These are phyloP conservation scores for Lactarius sp. DNA, from an alignment of 768 basidiomycete species.

Conservation along the genomic window DNA sequence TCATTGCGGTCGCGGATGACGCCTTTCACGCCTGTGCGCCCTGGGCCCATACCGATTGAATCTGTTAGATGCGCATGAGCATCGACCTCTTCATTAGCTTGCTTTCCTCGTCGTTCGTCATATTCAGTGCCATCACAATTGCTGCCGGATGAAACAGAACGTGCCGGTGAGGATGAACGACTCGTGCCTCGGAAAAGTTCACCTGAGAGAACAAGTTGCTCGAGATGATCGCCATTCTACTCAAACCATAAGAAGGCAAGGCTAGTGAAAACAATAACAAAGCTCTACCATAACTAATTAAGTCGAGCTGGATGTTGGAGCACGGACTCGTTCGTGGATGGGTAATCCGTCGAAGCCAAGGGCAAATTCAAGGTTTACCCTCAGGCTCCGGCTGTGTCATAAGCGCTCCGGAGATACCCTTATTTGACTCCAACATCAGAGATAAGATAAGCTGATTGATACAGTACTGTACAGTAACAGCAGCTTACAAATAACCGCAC, in stretches of 20 bases:
- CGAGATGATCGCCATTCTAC: slow-evolving; percentile 36
- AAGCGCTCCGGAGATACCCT: background rate
- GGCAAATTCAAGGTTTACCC: background rate
- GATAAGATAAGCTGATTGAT: too few relatives aligned
- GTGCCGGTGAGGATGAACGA: slow-evolving; percentile 61
- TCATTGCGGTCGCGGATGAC: slow-evolving; percentile 80
- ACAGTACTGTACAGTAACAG: too few relatives aligned
- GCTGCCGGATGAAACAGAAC: slow-evolving; percentile 47
- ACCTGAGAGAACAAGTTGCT: slow-evolving; percentile 72
- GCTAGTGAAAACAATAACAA: background rate
- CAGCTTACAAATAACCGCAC: background rate
- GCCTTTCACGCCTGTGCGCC: slow-evolving; percentile 84
- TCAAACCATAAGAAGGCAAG: slow-evolving; percentile 3
- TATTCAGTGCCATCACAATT: slow-evolving; percentile 53
- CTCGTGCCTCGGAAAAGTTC: slow-evolving; percentile 55
- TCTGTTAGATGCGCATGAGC: slow-evolving; percentile 40
- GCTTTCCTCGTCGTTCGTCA: slow-evolving; percentile 33
- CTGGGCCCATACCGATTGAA: slow-evolving; percentile 81
- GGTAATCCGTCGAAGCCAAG: background rate
- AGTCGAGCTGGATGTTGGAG: background rate
- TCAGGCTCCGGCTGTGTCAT: background rate
- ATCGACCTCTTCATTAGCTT: slow-evolving; percentile 39
- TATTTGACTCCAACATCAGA: background rate
- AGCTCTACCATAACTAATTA: slow-evolving; percentile 7
- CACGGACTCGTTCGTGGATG: background rate